Base-by-base conservation (phyloP, 441 rosid genomes). In the Daphne laureola region DNA sequence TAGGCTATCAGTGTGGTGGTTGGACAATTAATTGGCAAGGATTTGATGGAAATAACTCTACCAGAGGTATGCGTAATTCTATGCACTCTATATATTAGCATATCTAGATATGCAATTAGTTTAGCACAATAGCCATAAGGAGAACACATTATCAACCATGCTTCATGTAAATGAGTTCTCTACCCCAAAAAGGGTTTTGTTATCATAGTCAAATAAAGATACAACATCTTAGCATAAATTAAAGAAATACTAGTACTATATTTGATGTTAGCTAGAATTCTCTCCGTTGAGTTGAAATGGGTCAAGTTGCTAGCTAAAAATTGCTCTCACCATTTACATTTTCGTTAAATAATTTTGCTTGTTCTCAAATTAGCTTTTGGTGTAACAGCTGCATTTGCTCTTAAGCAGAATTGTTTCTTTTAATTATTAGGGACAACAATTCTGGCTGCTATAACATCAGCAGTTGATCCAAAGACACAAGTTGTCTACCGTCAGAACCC, bases 1-100 rank as follows among this genome's bases (percentile, higher is more conserved):
- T 83, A 65, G 90, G 90, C 49, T 83, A 76, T 66, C 90, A 83
- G 26, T 83, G 86, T 64, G 90, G 90, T 69, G 90, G 90, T 18
- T 83, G 90, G 90, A 76, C 90, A 36, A 80, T 83, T 26, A 63
- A 50, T 17, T 83, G 90, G 90, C 90, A 76, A 78, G 90, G 86
- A 48, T 72, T 67, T 55, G 63, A 55, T 31, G 90, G 84, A 57
- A 80, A 80, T 70, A 78, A 72, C 49, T 35, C 49, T 42, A 83
- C 90, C 5, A 71, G 84, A 55, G 90, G 86, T 82, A 73, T 12
- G 58, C 42, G 55, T 23, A 49, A 47, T 46, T n/a, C 43, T 23
- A 23, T 53, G 21, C 14, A 23, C 41, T 4, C 12, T 46, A 7
- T 13, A 14, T 21, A 8, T 46, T 53, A 1, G 31, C n/a, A 14